These are phyloP conservation scores for Neurospora sp. DNA, from an alignment of 495 filamentous ascomycete species.

Conservation along the genomic window DNA sequence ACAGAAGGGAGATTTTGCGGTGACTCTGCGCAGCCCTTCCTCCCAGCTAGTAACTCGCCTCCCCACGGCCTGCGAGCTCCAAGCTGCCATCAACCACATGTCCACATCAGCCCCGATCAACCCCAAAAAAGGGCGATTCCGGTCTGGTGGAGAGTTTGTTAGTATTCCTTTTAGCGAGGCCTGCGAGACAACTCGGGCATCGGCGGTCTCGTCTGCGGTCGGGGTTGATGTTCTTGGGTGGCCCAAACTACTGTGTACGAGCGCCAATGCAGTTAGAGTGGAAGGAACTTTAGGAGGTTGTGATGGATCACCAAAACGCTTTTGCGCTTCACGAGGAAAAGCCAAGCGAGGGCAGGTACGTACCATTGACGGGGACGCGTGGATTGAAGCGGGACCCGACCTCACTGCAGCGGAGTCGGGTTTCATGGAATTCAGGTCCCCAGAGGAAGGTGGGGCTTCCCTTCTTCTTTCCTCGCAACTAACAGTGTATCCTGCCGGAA, in stretches of 20 bases:
- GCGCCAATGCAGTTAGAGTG: background rate
- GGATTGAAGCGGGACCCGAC: background rate
- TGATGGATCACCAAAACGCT: background rate
- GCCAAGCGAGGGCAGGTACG: background rate
- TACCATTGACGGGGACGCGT: background rate
- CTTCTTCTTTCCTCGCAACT: background rate
- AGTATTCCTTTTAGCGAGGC: background rate
- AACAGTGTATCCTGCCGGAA: background rate
- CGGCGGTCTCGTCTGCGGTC: background rate
- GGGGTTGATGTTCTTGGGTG: background rate
- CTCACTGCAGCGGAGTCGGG: background rate
- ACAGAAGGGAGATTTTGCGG: background rate
- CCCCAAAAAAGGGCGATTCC: background rate
- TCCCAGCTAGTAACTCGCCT: background rate
- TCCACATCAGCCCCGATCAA: background rate
- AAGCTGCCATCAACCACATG: background rate
- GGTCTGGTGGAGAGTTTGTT: background rate
- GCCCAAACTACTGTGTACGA: background rate
- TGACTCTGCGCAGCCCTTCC: background rate
- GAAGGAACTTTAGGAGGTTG: background rate
- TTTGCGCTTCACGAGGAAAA: background rate
- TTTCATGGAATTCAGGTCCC: background rate
- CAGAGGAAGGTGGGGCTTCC: background rate
- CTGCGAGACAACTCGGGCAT: background rate
- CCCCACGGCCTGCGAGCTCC: background rate